A percentile compares a stretch with the other conserved stretches of the same genome.
Evolutionary conservation across 352 stramenopile species (phyloP).

Genomic region (Globisporangium parvum): DNA sequence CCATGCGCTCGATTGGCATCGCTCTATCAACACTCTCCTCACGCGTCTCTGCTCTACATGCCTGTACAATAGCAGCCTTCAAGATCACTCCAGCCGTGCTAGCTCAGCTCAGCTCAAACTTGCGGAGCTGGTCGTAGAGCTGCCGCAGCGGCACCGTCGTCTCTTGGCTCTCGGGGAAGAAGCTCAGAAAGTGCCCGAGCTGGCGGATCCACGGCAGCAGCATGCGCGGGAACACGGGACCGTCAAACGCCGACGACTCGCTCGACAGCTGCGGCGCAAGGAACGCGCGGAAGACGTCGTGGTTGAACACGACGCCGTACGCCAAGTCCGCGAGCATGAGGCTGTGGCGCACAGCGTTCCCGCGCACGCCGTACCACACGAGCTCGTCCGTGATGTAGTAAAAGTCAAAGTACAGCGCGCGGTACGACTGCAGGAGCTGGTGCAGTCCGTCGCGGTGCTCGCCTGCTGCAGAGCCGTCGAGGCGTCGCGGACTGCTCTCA

Average conservation of each 20-base stretch:
- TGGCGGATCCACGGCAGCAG: slow-evolving; percentile 83
- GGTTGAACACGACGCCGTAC: slow-evolving; percentile 81
- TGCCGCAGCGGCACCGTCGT: slow-evolving; percentile 68
- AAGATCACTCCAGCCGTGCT: too few species aligned
- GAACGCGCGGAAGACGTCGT: slow-evolving; percentile 80
- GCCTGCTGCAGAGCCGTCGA: slow-evolving; percentile 13
- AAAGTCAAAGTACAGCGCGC: slow-evolving; percentile 85
- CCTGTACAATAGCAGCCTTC: too few species aligned
- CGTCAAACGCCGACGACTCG: slow-evolving; percentile 15
- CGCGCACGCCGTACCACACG: slow-evolving; percentile 81
- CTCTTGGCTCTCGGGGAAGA: slow-evolving; percentile 84
- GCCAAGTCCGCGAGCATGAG: slow-evolving; percentile 76
- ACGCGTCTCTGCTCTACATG: too few species aligned
- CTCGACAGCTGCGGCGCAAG: slow-evolving; percentile 16
- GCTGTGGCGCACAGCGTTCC: slow-evolving; percentile 76
- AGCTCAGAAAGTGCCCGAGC: slow-evolving; percentile 82
- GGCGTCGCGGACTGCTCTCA: slow-evolving; percentile 20
- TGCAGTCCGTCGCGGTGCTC: slow-evolving; percentile 40
- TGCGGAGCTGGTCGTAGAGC: slow-evolving; percentile 75
- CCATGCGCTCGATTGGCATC: too few species aligned
- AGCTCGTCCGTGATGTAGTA: slow-evolving; percentile 90
- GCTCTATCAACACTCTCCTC: too few species aligned
- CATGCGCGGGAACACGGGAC: slow-evolving; percentile 49
- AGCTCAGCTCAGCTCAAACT: slow-evolving; percentile 35
- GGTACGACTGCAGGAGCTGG: slow-evolving; percentile 71